Evolutionary conservation across 2,329 filamentous ascomycete genomes (phyloP), one percentile per base, ranked within the genome.

Genomic region (Tolypocladium ophioglossoides): DNA sequence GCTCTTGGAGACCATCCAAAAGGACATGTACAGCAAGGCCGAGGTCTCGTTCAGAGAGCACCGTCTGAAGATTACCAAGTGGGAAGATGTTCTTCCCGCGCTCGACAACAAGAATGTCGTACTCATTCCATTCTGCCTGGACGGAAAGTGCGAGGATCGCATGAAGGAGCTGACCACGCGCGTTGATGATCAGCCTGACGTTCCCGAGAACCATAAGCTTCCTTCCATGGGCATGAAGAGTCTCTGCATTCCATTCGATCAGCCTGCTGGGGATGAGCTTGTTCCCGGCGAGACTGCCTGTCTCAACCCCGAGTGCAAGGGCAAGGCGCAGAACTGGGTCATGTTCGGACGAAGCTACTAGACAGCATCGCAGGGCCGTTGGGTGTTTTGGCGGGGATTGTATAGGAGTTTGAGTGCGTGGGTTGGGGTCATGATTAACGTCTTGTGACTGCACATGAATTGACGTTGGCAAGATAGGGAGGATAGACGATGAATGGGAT

Each of bases 81-180:
- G 94, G 94, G 85, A 89, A 40, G 86, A 96, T 52, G 95, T 99
- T 54, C 83, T 94, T 48, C 92, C 94, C 9, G 84, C 89, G 0
- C 82, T 99, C 41, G 94, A 99, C 71, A 77, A 81, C 68, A 95
- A 95, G 81, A 96, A 97, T 67, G 85, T 97, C 46, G 85, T 95
- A 46, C 76, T 97, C 56, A 95, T 97, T 60, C 92, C 92, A 52
- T 88, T 90, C 77, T 99, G 95, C 69, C 77, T 91, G 58, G 87
- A 82, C 38, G 73, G 74, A 61, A 84, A 88, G 68, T 97, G 92
- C 67, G 92, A 96, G 73, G 92, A 96, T 64, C 83, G 89, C 70
- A 90, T 97, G 76, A 97, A 97, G 82, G 90, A 95, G 54, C 78
- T 91, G 68, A 95, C 89, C 58, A 89, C 87, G 46, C 86, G 87